Evolutionary conservation across 2,329 filamentous ascomycete species (phyloP).

Genomic region (Verticillium zaregamsianum): DNA sequence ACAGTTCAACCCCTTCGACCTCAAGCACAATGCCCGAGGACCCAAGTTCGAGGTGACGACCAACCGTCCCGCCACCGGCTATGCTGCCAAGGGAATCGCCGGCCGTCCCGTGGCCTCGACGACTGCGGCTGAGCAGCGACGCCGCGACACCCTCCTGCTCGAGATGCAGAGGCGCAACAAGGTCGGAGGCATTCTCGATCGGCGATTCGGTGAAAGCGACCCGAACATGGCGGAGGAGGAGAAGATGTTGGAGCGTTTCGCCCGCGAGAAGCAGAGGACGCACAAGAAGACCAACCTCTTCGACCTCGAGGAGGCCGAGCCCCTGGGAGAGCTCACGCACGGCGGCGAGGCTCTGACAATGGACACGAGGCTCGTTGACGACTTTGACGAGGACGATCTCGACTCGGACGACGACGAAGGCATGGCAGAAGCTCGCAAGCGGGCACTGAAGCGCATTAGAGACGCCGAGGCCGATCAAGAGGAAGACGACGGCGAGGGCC

Average conservation of each 20-base stretch:
- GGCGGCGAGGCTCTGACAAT: conserved; percentile 71
- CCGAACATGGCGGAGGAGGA: conserved; percentile 91
- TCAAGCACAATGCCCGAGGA: conserved; percentile 72
- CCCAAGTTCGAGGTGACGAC: conserved; percentile 84
- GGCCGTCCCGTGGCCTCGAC: conserved; percentile 81
- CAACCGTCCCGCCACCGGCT: conserved; percentile 49
- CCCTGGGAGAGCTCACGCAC: conserved; percentile 71
- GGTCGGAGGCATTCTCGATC: conserved; percentile 86
- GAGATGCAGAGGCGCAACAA: conserved; percentile 90
- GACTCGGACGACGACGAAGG: conserved; percentile 55
- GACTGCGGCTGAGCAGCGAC: conserved; percentile 72
- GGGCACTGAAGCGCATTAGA: conserved; percentile 43
- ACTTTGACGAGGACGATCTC: conserved; percentile 77
- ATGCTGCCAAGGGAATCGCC: conserved; percentile 55
- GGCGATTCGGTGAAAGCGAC: conserved; percentile 93
- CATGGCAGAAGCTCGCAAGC: conserved; percentile 51
- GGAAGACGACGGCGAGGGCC: conserved; percentile 45
- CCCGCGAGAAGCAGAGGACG: conserved; percentile 75
- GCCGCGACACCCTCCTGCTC: conserved; percentile 77
- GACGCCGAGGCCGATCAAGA: conserved; percentile 41
- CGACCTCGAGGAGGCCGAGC: conserved; percentile 79
- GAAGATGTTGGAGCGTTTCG: conserved; percentile 85
- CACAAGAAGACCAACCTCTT: conserved; percentile 79
- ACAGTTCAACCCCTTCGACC: conserved; percentile 96
- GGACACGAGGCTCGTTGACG: conserved; percentile 48